These are phyloP conservation scores for Chalciporus sp. DNA, from an alignment of 1,284 basidiomycete genomes.

Conservation along the genomic window DNA sequence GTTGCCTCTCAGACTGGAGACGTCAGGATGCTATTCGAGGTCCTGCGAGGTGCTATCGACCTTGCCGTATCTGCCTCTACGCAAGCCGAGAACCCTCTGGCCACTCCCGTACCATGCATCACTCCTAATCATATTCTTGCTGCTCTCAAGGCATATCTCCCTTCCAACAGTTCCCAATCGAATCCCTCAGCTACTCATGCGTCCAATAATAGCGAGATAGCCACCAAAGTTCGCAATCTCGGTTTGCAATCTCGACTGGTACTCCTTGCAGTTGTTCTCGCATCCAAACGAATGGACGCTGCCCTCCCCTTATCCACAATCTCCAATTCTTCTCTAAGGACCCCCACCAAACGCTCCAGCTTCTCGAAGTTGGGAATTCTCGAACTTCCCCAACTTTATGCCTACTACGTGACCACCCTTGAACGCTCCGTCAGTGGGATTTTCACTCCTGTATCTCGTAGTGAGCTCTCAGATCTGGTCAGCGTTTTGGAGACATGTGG, in stretches of 20 bases:
- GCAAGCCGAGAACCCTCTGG: slow-evolving; percentile 41
- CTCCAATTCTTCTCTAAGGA: slow-evolving; percentile 37
- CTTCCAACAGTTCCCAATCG: slow-evolving; percentile 42
- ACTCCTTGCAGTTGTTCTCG: slow-evolving; percentile 64
- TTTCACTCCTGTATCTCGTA: slow-evolving; percentile 68
- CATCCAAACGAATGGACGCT: slow-evolving; percentile 59
- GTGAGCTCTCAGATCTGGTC: slow-evolving; percentile 73
- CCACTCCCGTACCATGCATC: slow-evolving; percentile 46
- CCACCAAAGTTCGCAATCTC: slow-evolving; percentile 63
- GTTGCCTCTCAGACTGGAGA: slow-evolving; percentile 78
- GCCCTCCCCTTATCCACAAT: slow-evolving; percentile 52
- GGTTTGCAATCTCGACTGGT: slow-evolving; percentile 73
- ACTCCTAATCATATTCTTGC: slow-evolving; percentile 65
- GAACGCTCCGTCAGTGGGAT: slow-evolving; percentile 52
- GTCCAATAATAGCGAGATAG: slow-evolving; percentile 58
- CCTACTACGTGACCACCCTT: slow-evolving; percentile 64
- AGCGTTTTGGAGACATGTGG: slow-evolving; percentile 74
- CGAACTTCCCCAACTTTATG: slow-evolving; percentile 61
- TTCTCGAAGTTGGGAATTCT: slow-evolving; percentile 41
- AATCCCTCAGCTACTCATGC: slow-evolving; percentile 18
- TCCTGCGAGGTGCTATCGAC: slow-evolving; percentile 76
- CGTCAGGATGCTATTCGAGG: slow-evolving; percentile 74
- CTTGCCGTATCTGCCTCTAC: slow-evolving; percentile 46
- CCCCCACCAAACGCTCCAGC: slow-evolving; percentile 57
- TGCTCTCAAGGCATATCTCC: slow-evolving; percentile 69